phyloP scores from a whole-genome alignment of 139 green algal species.

The Chlorella sp. region DNA sequence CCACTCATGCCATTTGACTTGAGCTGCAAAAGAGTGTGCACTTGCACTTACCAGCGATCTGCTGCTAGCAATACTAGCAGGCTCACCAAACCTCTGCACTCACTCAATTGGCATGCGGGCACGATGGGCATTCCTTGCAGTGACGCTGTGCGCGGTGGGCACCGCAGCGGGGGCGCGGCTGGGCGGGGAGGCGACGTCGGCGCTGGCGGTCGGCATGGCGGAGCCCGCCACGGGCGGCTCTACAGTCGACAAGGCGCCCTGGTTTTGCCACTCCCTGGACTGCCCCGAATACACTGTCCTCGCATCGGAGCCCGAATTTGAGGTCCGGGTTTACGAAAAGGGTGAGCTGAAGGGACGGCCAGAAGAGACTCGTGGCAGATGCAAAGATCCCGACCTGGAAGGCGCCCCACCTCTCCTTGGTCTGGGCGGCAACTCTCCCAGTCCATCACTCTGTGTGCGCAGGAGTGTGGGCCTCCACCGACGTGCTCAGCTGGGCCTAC shows the following conservation, averaged over 20 bases:
- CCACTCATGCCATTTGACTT: no score
- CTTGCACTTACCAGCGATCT: no score
- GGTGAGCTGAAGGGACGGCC: slow-evolving; percentile 6
- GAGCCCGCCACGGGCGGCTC: background rate
- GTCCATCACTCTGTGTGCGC: background rate
- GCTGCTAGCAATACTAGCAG: no score
- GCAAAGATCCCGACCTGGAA: background rate
- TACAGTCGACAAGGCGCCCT: slow-evolving; percentile 19
- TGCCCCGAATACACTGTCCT: slow-evolving; percentile 57
- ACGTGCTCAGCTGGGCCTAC: slow-evolving; percentile 56
- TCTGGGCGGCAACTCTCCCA: no score
- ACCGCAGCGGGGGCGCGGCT: background rate
- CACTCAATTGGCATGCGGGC: no score
- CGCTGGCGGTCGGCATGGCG: background rate
- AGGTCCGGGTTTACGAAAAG: slow-evolving; percentile 41
- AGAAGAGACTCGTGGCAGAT: background rate
- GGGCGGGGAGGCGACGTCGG: background rate
- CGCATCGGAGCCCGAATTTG: slow-evolving; percentile 19
- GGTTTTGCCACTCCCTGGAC: slow-evolving; percentile 78
- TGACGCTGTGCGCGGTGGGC: no score
- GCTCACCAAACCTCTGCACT: no score
- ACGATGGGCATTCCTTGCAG: no score
- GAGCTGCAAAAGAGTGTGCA: no score
- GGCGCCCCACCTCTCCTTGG: no score
- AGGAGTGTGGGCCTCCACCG: slow-evolving; percentile 64